These are phyloP conservation scores for Colletotrichum lentis DNA, from an alignment of 2,329 filamentous ascomycete genomes.

Conservation along the genomic window DNA sequence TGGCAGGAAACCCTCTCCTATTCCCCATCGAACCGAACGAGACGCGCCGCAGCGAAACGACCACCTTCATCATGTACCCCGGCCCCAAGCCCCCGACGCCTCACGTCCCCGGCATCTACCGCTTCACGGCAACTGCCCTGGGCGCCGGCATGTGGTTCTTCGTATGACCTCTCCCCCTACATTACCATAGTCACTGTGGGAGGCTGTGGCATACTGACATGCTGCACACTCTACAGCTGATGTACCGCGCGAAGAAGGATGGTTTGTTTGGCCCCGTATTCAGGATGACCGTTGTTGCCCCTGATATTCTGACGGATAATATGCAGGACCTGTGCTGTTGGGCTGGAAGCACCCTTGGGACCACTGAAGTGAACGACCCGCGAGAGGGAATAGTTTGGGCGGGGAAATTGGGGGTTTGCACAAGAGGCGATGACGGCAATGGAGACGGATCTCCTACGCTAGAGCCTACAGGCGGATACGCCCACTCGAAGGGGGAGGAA, in stretches of 20 bases:
- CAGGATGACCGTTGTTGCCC: background rate
- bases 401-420: background rate
- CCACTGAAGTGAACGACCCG: constrained; percentile 65
- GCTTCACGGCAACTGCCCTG: constrained; percentile 84
- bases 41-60: constrained; percentile 3
- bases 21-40: constrained; percentile 10
- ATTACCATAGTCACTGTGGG: background rate
- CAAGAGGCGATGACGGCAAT: background rate
- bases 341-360: constrained; percentile 98
- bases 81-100: constrained; percentile 54
- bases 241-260: constrained; percentile 97
- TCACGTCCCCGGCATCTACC: constrained; percentile 72
- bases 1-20: constrained; percentile 2
- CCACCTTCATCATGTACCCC: constrained; percentile 26
- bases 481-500: background rate
- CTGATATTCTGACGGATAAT: background rate
- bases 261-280: constrained; percentile 57
- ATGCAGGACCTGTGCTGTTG: constrained; percentile 74
- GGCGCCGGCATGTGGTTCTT: constrained; percentile 99
- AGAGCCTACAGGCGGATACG: no score
- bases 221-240: constrained; percentile 66
- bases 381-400: background rate
- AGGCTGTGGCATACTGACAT: constrained; percentile 32
- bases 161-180: constrained; percentile 64
- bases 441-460: background rate